Conservation (phyloP, 371 early-diverging fungal species). For the Nematocida parisii region DNA sequence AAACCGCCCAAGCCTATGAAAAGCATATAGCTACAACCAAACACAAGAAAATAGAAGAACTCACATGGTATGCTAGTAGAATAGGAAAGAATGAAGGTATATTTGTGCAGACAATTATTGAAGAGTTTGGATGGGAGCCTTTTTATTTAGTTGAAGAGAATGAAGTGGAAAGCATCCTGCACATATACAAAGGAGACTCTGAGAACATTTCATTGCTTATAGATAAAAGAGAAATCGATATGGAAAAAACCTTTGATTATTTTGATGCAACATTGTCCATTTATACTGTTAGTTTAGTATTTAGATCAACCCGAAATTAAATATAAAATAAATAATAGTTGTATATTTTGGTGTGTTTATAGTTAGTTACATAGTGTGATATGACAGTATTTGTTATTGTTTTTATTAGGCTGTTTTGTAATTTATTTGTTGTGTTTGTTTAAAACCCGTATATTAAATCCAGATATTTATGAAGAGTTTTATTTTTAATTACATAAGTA, state of each 20-base stretch:
- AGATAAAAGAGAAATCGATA: neutral
- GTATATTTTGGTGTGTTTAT: too few species aligned
- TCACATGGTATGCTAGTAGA: slow-evolving; percentile 4
- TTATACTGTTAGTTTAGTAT: slow-evolving; percentile 41
- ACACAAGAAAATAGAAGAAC: slow-evolving; percentile 21
- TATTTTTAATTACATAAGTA: too few species aligned
- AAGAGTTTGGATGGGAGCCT: slow-evolving; percentile 15
- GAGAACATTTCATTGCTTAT: slow-evolving; percentile 6
- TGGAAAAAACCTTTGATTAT: slow-evolving; percentile 18
- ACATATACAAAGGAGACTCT: neutral
- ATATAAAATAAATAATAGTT: neutral
- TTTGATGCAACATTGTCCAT: slow-evolving; percentile 39
- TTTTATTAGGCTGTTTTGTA: too few species aligned
- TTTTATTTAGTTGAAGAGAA: neutral
- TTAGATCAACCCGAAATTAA: neutral
- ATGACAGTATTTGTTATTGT: too few species aligned
- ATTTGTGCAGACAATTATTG: neutral
- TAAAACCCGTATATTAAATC: too few species aligned
- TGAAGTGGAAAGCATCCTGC: neutral
- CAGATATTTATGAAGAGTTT: too few species aligned
- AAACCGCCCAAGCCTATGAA: neutral
- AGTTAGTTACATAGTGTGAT: too few species aligned
- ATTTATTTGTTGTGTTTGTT: too few species aligned
- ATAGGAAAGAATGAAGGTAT: slow-evolving; percentile 13
- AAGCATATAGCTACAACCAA: neutral